Base-by-base conservation (phyloP, 495 filamentous ascomycete genomes). In the Eremomyces bilateralis region DNA sequence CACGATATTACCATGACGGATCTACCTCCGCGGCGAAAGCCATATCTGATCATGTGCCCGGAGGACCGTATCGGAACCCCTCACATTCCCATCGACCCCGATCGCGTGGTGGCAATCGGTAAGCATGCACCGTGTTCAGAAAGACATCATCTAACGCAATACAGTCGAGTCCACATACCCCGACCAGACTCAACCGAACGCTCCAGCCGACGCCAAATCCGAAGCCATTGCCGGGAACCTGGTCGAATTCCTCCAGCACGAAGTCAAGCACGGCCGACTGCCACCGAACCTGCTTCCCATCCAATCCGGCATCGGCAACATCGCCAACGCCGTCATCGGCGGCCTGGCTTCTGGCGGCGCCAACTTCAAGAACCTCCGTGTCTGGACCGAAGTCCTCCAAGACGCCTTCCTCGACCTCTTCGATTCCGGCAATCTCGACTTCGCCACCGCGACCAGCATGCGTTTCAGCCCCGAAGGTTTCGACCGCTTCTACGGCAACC, bases 331-430 rank as follows among this genome's bases (percentile, higher is more conserved):
- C 18, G 82, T 92, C 36, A 68, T 92, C 41, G 80, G 82, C 34
- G 82, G 82, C 3, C 70, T 91, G 24, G 67, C 73, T 1, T 42
- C 39, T 45, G 65, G 64, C 31, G 62, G 61, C 20, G 79, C 78
- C 35, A 76, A 84, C 50, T 92, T 92, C 67, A 65, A 65, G 33
- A 76, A 90, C 59, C 68, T 92, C 29, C 80, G 73, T 46, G 82
- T 92, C 12, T 92, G 82, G 82, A 92, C 82, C 33, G 82, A 92
- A 52, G 82, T 92, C 22, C 71, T 92, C 40, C 82, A 92, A 54
- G 82, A 92, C 51, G 78, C 75, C 30, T 92, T 92, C 76, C 65
- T 92, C 10, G 82, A 92, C 50, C 74, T 92, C 21, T 90, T 92
- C 64, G 82, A 92, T 61, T 76, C 71, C 44, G 82, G 80, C 28